Conservation (phyloP, 225 moss, liverwort and hornwort genomes). For the Asterella californica region DNA sequence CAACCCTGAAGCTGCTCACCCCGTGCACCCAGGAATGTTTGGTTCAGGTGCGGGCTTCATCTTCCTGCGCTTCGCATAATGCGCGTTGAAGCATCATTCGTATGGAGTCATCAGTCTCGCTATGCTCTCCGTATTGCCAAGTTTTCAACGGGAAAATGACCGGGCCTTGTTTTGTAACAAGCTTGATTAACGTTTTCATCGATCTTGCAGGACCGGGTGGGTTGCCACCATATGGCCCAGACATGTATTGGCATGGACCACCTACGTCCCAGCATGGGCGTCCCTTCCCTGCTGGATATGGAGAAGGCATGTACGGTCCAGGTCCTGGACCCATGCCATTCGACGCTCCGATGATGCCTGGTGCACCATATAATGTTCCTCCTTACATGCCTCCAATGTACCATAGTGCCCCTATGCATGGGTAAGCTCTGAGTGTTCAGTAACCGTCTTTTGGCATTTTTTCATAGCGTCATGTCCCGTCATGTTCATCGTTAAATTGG, state of each 20-base stretch:
- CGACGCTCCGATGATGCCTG: slow-evolving; percentile 83
- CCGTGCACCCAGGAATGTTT: slow-evolving; percentile 80
- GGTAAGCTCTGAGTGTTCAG: slow-evolving; percentile 42
- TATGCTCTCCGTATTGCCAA: not conserved
- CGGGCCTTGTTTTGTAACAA: not conserved
- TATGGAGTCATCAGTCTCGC: not conserved
- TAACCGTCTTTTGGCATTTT: not conserved
- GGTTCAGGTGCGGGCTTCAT: slow-evolving; percentile 57
- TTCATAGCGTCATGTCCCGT: not conserved
- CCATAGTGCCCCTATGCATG: slow-evolving; percentile 71
- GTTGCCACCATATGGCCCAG: slow-evolving; percentile 69
- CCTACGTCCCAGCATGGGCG: slow-evolving; percentile 74
- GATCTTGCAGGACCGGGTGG: slow-evolving; percentile 31
- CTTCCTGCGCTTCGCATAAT: not conserved
- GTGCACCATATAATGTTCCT: slow-evolving; percentile 67
- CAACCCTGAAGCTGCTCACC: slow-evolving; percentile 69
- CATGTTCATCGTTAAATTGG: not conserved
- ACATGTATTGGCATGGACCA: slow-evolving; percentile 93
- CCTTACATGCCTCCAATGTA: slow-evolving; percentile 87
- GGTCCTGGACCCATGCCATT: slow-evolving; percentile 71
- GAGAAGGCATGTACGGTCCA: slow-evolving; percentile 80
- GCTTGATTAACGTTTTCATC: not conserved
- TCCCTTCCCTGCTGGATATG: slow-evolving; percentile 67
- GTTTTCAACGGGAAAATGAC: not conserved
- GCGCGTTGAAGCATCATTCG: not conserved